A percentile compares a stretch with the other conserved stretches of the same genome.
Evolutionary conservation across 257 asterid species (phyloP).

Genomic region (Solanum sitiens): DNA sequence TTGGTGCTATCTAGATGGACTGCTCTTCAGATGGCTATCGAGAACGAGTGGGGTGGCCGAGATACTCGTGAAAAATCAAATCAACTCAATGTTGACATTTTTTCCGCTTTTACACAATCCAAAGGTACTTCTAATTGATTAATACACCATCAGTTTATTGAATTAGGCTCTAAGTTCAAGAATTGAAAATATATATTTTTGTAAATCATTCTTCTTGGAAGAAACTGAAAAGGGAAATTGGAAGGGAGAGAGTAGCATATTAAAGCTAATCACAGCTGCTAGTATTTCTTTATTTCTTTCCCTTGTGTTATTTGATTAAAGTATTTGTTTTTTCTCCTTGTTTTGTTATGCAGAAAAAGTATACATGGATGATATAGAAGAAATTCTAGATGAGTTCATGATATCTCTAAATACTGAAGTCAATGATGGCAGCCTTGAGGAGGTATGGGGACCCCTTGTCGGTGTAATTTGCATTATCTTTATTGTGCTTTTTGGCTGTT

Average conservation of each 20-base stretch:
- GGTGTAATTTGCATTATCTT: not conserved
- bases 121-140: constrained; percentile 22
- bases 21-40: constrained; percentile 61
- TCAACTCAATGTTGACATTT: constrained; percentile 25
- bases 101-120: constrained; percentile 37
- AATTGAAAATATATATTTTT: not conserved
- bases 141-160: not conserved
- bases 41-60: constrained; percentile 70
- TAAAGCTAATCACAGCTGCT: not conserved
- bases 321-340: not conserved
- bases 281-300: not conserved
- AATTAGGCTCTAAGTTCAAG: not conserved
- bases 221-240: not conserved
- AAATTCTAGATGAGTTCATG: constrained; percentile 62
- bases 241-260: not conserved
- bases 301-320: not conserved
- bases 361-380: constrained; percentile 62
- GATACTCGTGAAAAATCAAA: constrained; percentile 36
- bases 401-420: constrained; percentile 36
- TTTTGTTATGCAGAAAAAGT: constrained; percentile 24
- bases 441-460: constrained; percentile 23
- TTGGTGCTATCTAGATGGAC: constrained; percentile 56
- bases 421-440: constrained; percentile 69
- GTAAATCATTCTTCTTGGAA: not conserved
- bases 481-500: not conserved